Evolutionary conservation across 768 basidiomycete species (phyloP), one percentile per base, ranked within the genome.

Genomic region (Calocera viscosa): DNA sequence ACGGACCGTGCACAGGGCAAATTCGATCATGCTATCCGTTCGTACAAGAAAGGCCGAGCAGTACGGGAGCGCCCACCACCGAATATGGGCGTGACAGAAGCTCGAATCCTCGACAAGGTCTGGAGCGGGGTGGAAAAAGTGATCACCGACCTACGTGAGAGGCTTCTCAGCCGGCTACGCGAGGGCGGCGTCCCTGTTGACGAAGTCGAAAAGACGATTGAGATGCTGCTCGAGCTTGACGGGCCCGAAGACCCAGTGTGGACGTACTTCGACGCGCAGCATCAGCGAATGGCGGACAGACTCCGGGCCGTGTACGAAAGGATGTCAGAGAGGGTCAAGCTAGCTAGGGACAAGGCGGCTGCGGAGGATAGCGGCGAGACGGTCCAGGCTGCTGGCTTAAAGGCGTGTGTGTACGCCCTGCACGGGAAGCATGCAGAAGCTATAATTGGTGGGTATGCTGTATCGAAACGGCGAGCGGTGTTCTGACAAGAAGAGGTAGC

Each of bases 21-120:
- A 65, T 98, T 94, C 74, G 96, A 98, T 67, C 84, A 88, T 35
- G 95, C 94, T 0, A 80, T 99, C 73, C 85, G 93, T 22, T 94
- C 96, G 71, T 99, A 98, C 80, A 95, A 95, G 78, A 97, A 96
- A 75, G 96, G 95, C 24, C 91, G 93, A 70, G 87, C 89, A 76
- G 80, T 97, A 32, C 82, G 95, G 49, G 90, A 94, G 72, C 88
- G 90, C 10, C 85, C 91, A n/a, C 91, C 94, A 87, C 0, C 92
- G 93, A 73, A 67, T 70, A 49, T 84, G 86, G 69, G 85, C 84
- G 69, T 94, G 94, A 73, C 93, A 95, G 77, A 89, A 87, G 72
- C 85, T 3, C 53, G 94, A 28, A 89, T 99, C 65, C 83, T 97
- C 60, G 92, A 97, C 69, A 98, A 94, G 76, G 92, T 98, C 1